phyloP scores from a whole-genome alignment of 1,139 yeast genomes.

The Magnusiomyces tetraspermus region DNA sequence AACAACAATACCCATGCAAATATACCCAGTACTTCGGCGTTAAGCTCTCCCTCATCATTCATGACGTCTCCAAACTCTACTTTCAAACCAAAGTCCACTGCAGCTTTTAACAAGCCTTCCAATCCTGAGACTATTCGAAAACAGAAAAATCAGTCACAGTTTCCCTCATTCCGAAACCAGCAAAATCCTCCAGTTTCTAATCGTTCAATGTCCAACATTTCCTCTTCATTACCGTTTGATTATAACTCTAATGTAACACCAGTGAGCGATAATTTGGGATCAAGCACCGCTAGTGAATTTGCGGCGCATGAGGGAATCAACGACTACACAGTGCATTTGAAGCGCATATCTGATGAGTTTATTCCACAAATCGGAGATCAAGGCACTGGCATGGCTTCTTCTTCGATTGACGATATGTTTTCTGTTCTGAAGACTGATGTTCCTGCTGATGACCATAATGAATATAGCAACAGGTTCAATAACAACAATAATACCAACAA shows the following conservation, averaged over 20 bases:
- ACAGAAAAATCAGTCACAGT: background rate
- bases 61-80: background rate
- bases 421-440: background rate
- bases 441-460: no score
- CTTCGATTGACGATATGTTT: background rate
- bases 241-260: constrained; percentile 58
- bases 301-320: background rate
- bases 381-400: background rate
- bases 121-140: background rate
- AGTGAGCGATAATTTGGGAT: constrained; percentile 29
- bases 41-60: constrained; percentile 9
- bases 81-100: background rate
- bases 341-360: background rate
- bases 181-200: background rate
- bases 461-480: background rate
- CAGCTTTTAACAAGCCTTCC: background rate
- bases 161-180: background rate
- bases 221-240: constrained; percentile 37
- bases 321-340: background rate
- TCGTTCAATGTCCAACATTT: background rate
- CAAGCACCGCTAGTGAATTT: background rate
- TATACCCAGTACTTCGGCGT: constrained; percentile 4
- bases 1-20: constrained; percentile 4
- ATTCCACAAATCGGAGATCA: background rate
- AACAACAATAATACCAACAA: no score